Conservation (phyloP, 2,329 filamentous ascomycete genomes). For the Sclerotinia subarctica region DNA sequence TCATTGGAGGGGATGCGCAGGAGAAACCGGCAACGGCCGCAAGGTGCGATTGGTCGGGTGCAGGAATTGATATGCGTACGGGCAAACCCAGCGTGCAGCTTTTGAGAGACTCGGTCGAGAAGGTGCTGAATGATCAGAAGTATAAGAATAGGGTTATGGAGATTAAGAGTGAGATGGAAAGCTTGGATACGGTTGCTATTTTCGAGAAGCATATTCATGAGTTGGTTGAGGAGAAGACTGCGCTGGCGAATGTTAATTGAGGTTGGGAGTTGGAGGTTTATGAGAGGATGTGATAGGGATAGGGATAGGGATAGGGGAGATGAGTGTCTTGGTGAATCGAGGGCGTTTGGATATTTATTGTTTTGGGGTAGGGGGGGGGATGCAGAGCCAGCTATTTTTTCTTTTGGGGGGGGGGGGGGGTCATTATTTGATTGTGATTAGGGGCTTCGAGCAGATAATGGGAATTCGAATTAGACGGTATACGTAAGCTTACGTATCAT, state of each 20-base stretch:
- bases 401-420: no score
- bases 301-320: not conserved
- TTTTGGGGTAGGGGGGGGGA: no score
- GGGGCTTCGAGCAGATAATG: no score
- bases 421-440: not conserved
- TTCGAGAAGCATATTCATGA: not conserved
- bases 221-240: not conserved
- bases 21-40: conserved; percentile 37
- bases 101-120: not conserved
- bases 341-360: not conserved
- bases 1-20: conserved; percentile 37
- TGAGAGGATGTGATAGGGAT: not conserved
- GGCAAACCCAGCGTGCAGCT: not conserved
- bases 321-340: not conserved
- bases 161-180: not conserved
- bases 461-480: no score
- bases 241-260: not conserved
- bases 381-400: not conserved
- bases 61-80: not conserved
- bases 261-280: not conserved
- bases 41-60: not conserved
- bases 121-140: not conserved
- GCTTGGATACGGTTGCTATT: not conserved
- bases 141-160: not conserved
- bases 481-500: no score